Conservation (phyloP, 352 stramenopile species). For the Phytophthora megakarya region DNA sequence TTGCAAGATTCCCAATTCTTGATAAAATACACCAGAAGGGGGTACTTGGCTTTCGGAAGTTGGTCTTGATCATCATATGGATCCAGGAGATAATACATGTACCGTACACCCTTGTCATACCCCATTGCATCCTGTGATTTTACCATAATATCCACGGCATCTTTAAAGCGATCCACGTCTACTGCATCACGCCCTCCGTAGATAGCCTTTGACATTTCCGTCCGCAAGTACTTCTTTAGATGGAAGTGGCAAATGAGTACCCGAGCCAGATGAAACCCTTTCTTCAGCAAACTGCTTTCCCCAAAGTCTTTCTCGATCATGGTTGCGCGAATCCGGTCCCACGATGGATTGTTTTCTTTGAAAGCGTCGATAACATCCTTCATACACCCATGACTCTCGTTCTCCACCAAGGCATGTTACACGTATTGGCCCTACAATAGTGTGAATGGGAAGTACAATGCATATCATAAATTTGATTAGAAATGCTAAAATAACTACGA, state of each 20-base stretch:
- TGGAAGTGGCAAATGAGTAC: not conserved
- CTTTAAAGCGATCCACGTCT: not conserved
- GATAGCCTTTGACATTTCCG: not conserved
- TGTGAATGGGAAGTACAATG: too few relatives aligned
- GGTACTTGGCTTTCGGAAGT: not conserved
- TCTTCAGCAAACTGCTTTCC: not conserved
- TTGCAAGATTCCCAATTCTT: not conserved
- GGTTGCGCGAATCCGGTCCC: not conserved
- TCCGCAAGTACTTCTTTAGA: not conserved
- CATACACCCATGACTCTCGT: constrained; percentile 9
- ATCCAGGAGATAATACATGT: constrained; percentile 6
- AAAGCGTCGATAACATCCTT: constrained; percentile 6
- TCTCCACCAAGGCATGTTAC: not conserved
- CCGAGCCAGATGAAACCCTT: not conserved
- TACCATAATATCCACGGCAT: not conserved
- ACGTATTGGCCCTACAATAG: constrained; percentile 13
- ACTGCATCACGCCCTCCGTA: not conserved
- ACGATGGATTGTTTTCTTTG: constrained; percentile 2
- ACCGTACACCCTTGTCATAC: not conserved
- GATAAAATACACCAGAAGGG: not conserved
- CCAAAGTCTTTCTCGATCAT: constrained; percentile 10
- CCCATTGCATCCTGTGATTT: not conserved
- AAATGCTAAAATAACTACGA: not conserved
- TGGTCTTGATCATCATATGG: not conserved
- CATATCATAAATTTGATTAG: too few relatives aligned